Evolutionary conservation across 495 filamentous ascomycete species (phyloP), one percentile per base, ranked within the genome.

Genomic region (Penicillium mononematosum): DNA sequence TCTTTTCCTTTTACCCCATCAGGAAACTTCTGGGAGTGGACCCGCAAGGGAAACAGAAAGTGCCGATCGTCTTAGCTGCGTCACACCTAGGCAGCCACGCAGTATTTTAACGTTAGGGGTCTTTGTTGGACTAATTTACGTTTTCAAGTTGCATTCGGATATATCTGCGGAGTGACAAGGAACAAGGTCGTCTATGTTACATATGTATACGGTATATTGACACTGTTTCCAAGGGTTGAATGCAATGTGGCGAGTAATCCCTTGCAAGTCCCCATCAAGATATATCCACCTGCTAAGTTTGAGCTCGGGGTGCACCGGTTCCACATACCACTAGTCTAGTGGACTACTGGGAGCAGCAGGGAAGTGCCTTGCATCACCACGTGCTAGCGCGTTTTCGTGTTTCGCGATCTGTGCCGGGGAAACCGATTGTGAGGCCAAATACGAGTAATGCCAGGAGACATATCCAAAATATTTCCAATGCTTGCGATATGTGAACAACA

Each of bases 1-100:
- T 47, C 44, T 25, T 10, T 34, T 47, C 39, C 31, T 47, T 53
- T 38, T 45, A 61, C 43, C 25, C 38, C 58, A 56, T 61, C 46
- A 12, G 53, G 48, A 61, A 62, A 43, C 32, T 58, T 59, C 45
- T 19, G 12, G n/a, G 44, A 56, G 59, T 62, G 62, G 58, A 58
- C 39, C 50, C 9, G 16, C 7, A 3, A 24, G 11, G 5, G 34
- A 31, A 43, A 31, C 10, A 29, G 14, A 34, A 31, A 39, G 5
- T 24, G 29, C 44, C 43, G 44, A 55, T 47, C 32, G 29, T 20
- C 20, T 24, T 36, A 53, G 41, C 27, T 24, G 22, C 11, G 22
- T 32, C 39, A 39, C 27, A 25, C 42, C 10, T 9, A 39, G 36
- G 36, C 19, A 22, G 42, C 42, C 19, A 19, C 11, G 41, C 3